Evolutionary conservation across 345 rosid genomes (phyloP), one percentile per base, ranked within the genome.

Genomic region (Salix udensis): DNA sequence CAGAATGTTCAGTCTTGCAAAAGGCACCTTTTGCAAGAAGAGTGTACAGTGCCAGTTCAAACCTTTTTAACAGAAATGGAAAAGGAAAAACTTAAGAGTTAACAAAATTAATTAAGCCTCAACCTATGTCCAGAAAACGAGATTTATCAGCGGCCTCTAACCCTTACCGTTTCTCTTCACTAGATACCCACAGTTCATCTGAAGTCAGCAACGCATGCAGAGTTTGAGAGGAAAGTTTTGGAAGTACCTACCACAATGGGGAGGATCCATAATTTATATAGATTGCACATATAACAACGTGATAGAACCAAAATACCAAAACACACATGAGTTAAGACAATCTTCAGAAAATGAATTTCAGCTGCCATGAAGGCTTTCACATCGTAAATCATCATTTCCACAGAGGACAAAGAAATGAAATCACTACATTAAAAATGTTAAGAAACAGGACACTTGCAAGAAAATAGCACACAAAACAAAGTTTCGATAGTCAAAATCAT

Each of bases 141-240:
- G 76, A 67, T 79, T 70, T 50, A 52, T 52, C 19, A 31, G 28
- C 48, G 73, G 44, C 76, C 50, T n/a, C 76, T 55, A 83, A 61
- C 65, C 58, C 89, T 72, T 88, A 95, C 98, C 98, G 87, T 85
- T 89, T 89, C 85, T 91, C 98, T 89, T 95, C 98, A 71, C 88
- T 91, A 46, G 91, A 90, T 68, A 95, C 91, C 97, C 97, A 95
- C 53, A 95, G 78, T 81, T 91, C 96, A 86, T 95, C 96, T 60
- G 98, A 93, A 40, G 98, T 95, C 83, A 93, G 86, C 88, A 95
- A 85, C 30, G 97, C 94, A 85, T 86, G 97, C 84, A 93, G 79
- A 77, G 97, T 93, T 83, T 91, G 97, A 71, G 96, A 87, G 44
- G 98, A 93, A 83, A 93, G 90, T 80, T 90, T 95, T 61, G 98